Base-by-base conservation (phyloP, 495 filamentous ascomycete species). In the Neohortaea acidophila region DNA sequence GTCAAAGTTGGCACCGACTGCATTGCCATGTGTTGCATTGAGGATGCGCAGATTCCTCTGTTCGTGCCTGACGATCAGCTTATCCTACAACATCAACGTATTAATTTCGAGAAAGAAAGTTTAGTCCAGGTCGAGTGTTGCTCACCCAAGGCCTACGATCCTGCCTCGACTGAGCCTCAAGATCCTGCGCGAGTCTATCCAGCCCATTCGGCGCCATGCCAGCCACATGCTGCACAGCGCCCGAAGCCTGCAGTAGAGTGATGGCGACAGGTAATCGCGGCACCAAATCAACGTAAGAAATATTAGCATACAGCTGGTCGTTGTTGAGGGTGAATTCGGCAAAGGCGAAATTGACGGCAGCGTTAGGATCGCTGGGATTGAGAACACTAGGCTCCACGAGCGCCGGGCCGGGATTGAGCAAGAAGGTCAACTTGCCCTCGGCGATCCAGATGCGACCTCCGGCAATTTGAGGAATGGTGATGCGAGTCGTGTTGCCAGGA, bases 201-300 rank as follows among this genome's bases (percentile, higher is more conserved):
- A 84, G 68, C 3, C 73, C 79, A 43, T 64, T 54, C 0, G 66
- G 21, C 0, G 69, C 64, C 41, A 79, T 58, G 20, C 80, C 80
- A 4, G 61, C 47, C 14, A 84, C 77, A 20, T 60, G 56, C 45
- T 77, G 67, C 1, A 54, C 62, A 2, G 41, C 33, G n/a, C 69
- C 70, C 7, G 62, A 55, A 2, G 63, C 59, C 47, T 68, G 71
- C 23, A 59, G 60, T 4, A 85, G 64, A 21, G 65, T 56, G 26
- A 85, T 59, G 5, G 73, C 66, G 36, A 83, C 70, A 8, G 79
- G 78, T 8, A 81, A 45, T 35, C 63, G 61, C 4, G 49, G 39
- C 27, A 80, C 70, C 49, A 84, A 84, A 59, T 85, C 80, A 26
- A 85, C 80, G 47, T 77, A 77, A 37, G 63, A 69, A 48, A 84